A percentile compares a stretch with the other conserved stretches of the same genome.
These are phyloP conservation scores for Multifurca ochricompacta DNA, from an alignment of 768 basidiomycete species.

Conservation along the genomic window DNA sequence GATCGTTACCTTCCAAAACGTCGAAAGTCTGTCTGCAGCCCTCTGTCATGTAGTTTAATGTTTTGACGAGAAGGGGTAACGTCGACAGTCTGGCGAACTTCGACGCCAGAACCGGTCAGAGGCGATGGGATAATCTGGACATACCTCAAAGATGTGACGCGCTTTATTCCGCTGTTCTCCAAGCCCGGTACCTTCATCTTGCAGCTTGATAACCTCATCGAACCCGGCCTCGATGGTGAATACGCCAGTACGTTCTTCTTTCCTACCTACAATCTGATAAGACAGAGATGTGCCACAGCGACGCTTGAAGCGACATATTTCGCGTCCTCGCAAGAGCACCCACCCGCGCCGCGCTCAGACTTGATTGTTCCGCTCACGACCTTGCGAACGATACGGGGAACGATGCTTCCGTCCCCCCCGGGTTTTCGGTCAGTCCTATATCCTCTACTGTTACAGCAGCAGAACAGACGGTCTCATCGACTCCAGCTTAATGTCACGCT, in stretches of 20 bases:
- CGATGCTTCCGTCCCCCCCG: constrained; percentile 68
- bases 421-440: constrained; percentile 46
- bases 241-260: constrained; percentile 50
- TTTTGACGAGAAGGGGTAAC: not conserved
- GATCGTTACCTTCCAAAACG: constrained; percentile 68
- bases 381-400: constrained; percentile 51
- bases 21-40: constrained; percentile 49
- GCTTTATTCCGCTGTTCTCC: constrained; percentile 62
- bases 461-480: not conserved
- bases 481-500: constrained; percentile 57
- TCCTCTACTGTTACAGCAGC: not conserved
- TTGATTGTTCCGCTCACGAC: constrained; percentile 66
- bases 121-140: constrained; percentile 74
- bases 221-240: constrained; percentile 50
- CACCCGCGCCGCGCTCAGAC: constrained; percentile 53
- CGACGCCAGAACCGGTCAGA: constrained; percentile 65
- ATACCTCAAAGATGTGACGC: constrained; percentile 66
- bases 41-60: not conserved
- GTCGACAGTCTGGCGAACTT: constrained; percentile 75
- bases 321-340: constrained; percentile 46
- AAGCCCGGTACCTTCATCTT: constrained; percentile 63
- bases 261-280: no score
- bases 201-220: constrained; percentile 62
- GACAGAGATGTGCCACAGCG: constrained; percentile 34
- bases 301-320: constrained; percentile 66